A percentile compares a stretch with the other conserved stretches of the same genome.
Evolutionary conservation across 2,329 filamentous ascomycete species (phyloP).

Genomic region (Aplosporella prunicola): DNA sequence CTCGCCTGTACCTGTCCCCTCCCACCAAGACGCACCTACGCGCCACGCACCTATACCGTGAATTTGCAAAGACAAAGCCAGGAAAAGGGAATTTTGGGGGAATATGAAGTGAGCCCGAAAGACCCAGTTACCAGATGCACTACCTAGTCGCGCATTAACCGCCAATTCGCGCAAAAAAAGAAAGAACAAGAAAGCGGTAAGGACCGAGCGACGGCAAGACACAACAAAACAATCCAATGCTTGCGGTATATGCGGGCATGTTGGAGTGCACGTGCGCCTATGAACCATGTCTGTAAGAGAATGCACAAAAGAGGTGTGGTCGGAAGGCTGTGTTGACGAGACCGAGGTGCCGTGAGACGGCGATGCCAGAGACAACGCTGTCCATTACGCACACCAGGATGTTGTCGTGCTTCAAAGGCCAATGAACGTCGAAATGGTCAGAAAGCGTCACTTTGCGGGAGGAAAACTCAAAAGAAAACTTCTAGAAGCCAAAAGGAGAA

Average conservation of each 20-base stretch:
- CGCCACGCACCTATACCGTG: neutral
- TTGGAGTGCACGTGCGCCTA: conserved; percentile 4
- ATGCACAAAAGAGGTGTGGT: conserved; percentile 7
- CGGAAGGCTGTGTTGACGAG: neutral
- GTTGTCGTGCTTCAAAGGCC: no score
- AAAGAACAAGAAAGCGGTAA: conserved; percentile 6
- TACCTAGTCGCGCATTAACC: conserved; percentile 5
- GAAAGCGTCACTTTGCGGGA: conserved; percentile 1
- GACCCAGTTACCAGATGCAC: conserved; percentile 8
- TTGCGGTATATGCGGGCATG: neutral
- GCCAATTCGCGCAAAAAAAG: conserved; percentile 4
- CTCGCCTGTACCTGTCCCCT: conserved; percentile 2
- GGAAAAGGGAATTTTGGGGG: conserved; percentile 7
- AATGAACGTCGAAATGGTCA: neutral
- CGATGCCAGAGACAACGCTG: neutral
- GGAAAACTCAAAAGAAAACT: conserved; percentile 3
- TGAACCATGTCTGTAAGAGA: conserved; percentile 9
- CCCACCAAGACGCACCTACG: conserved; percentile 3
- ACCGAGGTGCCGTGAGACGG: neutral
- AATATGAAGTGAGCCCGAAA: conserved; percentile 9
- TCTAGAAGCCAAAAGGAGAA: conserved; percentile 6
- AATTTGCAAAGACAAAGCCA: neutral
- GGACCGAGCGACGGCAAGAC: conserved; percentile 1
- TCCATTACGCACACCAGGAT: no score
- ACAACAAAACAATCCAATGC: conserved; percentile 6